Evolutionary conservation across 352 stramenopile species (phyloP).

Genomic region (Blastocystis sp.): DNA sequence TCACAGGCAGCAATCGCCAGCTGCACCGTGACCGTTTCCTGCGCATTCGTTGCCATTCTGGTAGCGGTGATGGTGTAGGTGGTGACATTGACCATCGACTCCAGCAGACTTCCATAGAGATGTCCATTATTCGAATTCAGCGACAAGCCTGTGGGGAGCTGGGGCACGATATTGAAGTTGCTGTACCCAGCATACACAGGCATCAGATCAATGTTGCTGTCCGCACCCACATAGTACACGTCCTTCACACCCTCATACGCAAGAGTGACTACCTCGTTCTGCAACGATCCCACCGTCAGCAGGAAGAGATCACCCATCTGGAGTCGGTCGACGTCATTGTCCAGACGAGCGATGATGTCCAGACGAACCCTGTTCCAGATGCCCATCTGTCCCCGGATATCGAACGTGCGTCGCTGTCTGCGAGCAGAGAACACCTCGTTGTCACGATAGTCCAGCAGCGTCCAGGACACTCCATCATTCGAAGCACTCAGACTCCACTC

Average conservation of each 20-base stretch:
- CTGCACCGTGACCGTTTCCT: not conserved
- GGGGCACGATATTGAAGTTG: not conserved
- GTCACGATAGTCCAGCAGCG: slow-evolving; percentile 33
- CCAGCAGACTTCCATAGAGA: not conserved
- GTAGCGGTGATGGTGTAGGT: slow-evolving; percentile 9
- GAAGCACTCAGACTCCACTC: slow-evolving; percentile 13
- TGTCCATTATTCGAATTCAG: slow-evolving; percentile 1
- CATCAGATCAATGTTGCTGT: not conserved
- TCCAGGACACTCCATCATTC: slow-evolving; percentile 2
- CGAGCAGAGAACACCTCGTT: slow-evolving; percentile 41
- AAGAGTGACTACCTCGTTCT: not conserved
- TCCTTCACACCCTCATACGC: not conserved
- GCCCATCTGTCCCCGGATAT: not conserved
- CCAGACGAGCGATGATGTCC: slow-evolving; percentile 4
- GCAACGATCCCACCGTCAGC: not conserved
- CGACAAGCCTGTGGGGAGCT: not conserved
- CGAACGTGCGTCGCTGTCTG: not conserved
- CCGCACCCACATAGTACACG: slow-evolving; percentile 10
- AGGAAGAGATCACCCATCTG: slow-evolving; percentile 25
- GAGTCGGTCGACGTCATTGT: not conserved
- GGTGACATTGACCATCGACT: not conserved
- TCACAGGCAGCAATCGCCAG: not conserved
- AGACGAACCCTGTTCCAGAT: not conserved
- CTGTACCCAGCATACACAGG: slow-evolving; percentile 10
- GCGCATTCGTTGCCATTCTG: not conserved